A percentile compares a stretch with the other conserved stretches of the same genome.
These are phyloP conservation scores for Rhodotorula sp. DNA, from an alignment of 1,284 basidiomycete genomes.

Conservation along the genomic window DNA sequence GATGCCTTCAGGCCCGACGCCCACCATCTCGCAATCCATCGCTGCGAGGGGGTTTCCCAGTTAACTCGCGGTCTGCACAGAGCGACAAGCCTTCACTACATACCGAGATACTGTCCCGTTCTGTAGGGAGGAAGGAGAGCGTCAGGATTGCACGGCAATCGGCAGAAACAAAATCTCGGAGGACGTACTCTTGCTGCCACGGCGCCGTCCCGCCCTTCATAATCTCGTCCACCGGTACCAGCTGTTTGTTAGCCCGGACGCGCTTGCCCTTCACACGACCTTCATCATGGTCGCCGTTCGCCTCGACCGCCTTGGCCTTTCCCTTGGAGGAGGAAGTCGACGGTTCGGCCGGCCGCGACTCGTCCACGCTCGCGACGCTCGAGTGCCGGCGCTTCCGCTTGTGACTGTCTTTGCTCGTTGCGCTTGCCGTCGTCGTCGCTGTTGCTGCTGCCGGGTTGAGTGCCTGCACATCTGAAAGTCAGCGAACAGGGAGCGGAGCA, in stretches of 20 bases:
- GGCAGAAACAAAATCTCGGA: background rate
- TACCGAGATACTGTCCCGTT: constrained; percentile 38
- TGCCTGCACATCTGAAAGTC: constrained; percentile 13
- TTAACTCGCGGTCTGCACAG: background rate
- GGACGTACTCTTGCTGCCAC: constrained; percentile 37
- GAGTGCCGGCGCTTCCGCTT: constrained; percentile 28
- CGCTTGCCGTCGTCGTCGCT: background rate
- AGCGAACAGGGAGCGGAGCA: background rate
- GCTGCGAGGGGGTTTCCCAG: constrained; percentile 49
- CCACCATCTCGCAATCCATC: constrained; percentile 97
- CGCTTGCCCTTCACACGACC: background rate
- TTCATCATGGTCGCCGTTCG: background rate
- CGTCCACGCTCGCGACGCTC: constrained; percentile 8
- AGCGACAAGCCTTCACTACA: accelerated
- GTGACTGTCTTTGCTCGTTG: background rate
- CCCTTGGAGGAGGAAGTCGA: constrained; percentile 3
- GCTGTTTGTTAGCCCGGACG: constrained; percentile 9
- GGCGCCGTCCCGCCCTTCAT: constrained; percentile 26
- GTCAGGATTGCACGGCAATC: background rate
- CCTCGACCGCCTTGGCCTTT: constrained; percentile 20
- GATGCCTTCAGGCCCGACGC: constrained; percentile 74
- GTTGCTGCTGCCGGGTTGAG: constrained; percentile 13
- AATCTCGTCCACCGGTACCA: constrained; percentile 31
- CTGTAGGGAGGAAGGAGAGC: background rate
- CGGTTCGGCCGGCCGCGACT: background rate